phyloP scores from a whole-genome alignment of 108 stramenopile species.

The Skeletonema menzelii region DNA sequence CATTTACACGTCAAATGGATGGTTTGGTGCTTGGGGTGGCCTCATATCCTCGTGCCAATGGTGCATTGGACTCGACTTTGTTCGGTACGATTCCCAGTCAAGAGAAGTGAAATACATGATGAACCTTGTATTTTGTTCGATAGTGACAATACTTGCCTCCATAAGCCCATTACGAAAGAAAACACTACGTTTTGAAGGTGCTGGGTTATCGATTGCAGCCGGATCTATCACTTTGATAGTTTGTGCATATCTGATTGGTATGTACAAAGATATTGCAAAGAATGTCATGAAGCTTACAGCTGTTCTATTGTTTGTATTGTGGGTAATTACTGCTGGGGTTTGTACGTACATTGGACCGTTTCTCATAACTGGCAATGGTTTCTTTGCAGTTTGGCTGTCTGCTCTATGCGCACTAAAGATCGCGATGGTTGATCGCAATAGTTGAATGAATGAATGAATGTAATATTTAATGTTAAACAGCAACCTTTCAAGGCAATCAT shows the following conservation, averaged over 20 bases:
- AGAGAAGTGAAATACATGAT: constrained; percentile 21
- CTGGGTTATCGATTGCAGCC: constrained; percentile 39
- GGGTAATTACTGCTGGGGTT: constrained; percentile 23
- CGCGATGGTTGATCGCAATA: constrained; percentile 15
- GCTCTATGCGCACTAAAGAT: constrained; percentile 27
- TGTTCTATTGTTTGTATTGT: constrained; percentile 28
- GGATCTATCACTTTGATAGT: constrained; percentile 28
- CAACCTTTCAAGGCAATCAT: constrained; percentile 4
- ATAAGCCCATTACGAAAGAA: constrained; percentile 25
- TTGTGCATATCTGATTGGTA: constrained; percentile 7
- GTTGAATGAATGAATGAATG: neutral
- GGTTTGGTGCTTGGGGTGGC: constrained; percentile 47
- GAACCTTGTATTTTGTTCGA: constrained; percentile 20
- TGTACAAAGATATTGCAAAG: constrained; percentile 30
- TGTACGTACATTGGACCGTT: constrained; percentile 43
- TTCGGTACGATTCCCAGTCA: constrained; percentile 13
- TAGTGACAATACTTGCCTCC: constrained; percentile 31
- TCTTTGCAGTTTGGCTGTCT: constrained; percentile 33
- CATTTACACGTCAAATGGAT: constrained; percentile 33
- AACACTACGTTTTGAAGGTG: constrained; percentile 10
- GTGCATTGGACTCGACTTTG: constrained; percentile 31
- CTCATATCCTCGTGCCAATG: constrained; percentile 26
- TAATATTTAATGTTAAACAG: neutral
- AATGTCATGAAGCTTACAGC: constrained; percentile 34
- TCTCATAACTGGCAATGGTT: constrained; percentile 30